A percentile compares a stretch with the other conserved stretches of the same genome.
Conservation (phyloP, 495 filamentous ascomycete species). For the Lichenothelia convexa region DNA sequence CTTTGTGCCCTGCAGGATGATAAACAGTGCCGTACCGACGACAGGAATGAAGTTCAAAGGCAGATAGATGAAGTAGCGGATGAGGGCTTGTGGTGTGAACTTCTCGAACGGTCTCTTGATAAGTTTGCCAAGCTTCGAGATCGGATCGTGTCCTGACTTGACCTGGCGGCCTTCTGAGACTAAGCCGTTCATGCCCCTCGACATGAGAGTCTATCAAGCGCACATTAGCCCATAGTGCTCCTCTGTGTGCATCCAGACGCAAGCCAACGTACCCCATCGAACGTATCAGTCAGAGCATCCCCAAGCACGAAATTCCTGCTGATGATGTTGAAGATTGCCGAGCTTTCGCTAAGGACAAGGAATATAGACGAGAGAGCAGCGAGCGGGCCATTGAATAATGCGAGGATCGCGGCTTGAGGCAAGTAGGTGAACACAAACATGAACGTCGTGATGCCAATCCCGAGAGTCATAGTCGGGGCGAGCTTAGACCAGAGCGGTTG, state of each 20-base stretch:
- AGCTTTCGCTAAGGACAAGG: slow-evolving; percentile 65
- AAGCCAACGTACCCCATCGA: slow-evolving; percentile 78
- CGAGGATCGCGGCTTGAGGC: slow-evolving; percentile 63
- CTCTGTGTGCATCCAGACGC: slow-evolving; percentile 29
- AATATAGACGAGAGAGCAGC: slow-evolving; percentile 59
- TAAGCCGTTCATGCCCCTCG: slow-evolving; percentile 25
- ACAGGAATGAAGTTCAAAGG: slow-evolving; percentile 86
- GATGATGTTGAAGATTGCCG: slow-evolving; percentile 56
- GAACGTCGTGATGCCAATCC: slow-evolving; percentile 23
- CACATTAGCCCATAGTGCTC: slow-evolving; percentile 20
- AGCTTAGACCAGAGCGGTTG: slow-evolving; percentile 53
- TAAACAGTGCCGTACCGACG: slow-evolving; percentile 64
- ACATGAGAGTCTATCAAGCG: slow-evolving; percentile 22
- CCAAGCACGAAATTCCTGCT: slow-evolving; percentile 59
- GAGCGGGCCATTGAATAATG: slow-evolving; percentile 72
- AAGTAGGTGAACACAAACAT: slow-evolving; percentile 86
- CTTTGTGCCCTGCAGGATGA: slow-evolving; percentile 51
- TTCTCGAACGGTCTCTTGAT: slow-evolving; percentile 49
- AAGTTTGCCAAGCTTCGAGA: slow-evolving; percentile 55
- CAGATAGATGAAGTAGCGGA: slow-evolving; percentile 59
- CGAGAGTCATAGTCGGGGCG: slow-evolving; percentile 28
- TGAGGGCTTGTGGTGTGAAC: slow-evolving; percentile 43
- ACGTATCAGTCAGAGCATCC: slow-evolving; percentile 72
- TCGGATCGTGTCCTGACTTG: slow-evolving; percentile 37
- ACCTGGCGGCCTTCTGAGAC: slow-evolving; percentile 58